Base-by-base conservation (phyloP, 805 yeast species). In the Barnettozyma vustinii region DNA sequence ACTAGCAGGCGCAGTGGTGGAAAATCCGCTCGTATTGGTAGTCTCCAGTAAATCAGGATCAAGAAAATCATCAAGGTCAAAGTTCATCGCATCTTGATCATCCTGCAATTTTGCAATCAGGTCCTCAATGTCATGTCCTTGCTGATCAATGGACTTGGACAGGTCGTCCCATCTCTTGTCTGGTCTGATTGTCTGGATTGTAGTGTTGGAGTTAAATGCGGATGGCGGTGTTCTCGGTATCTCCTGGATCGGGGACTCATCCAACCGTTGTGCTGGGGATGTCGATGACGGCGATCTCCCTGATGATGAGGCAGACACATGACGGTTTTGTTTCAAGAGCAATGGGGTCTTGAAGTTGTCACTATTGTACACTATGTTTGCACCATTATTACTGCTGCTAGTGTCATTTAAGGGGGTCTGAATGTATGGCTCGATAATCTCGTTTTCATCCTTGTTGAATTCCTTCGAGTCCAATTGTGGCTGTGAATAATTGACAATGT, bases 271-370 rank as follows among this genome's bases (percentile, higher is more conserved):
- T 40, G 18, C 15, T n/a, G 43, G 20, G 13, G 33, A 16, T 16
- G 26, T 40, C 20, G 51, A 26, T n/a, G 43, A 5, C 40, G 32
- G 40, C 23, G 46, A 40, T 12, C 35, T 8, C 15, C 15, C 37
- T 3, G 51, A 37, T 13, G 56, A 45, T 3, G 49, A 26, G 16
- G 37, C 46, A 3, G 59, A 54, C 1, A 42, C 46, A 44, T 53
- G 55, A 35, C 56, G 51, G 33, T 46, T 45, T 25, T 56, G 57
- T 25, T 55, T 39, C 36, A 58, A 51, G 57, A 57, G 55, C 25
- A 58, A 45, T 19, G 59, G 49, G 33, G 60, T 58, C 37, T 54
- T 58, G 40, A 20, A 48, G 18, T 49, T 48, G n/a, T 50, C 45
- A 19, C 37, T 44, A 6, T 23, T 26, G 35, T 46, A 32, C 8